These are phyloP conservation scores for Wickerhamia fluorescens DNA, from an alignment of 805 yeast genomes.

Conservation along the genomic window DNA sequence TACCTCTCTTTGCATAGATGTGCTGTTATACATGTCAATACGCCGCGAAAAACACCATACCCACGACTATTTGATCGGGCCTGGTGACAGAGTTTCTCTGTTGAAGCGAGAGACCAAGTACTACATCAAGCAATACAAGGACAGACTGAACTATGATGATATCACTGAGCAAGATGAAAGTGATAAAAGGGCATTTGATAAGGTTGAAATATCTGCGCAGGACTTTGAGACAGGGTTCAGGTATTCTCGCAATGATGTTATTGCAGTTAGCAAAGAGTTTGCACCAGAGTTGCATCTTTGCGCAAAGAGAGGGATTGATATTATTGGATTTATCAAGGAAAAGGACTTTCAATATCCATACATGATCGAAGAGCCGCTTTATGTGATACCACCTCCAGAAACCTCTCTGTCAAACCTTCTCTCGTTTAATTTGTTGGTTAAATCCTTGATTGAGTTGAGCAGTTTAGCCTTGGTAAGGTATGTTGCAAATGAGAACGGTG, in stretches of 20 bases:
- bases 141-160: constrained; percentile 3
- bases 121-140: constrained; percentile 18
- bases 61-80: constrained; percentile 24
- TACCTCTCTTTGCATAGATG: too few relatives aligned
- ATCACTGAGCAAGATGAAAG: constrained; percentile 5
- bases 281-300: constrained; percentile 36
- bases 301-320: constrained; percentile 50
- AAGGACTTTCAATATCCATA: constrained; percentile 49
- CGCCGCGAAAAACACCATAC: too few relatives aligned
- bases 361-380: constrained; percentile 51
- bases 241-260: constrained; percentile 47
- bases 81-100: constrained; percentile 10
- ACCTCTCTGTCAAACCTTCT: constrained; percentile 27
- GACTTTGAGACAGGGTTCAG: constrained; percentile 54
- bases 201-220: constrained; percentile 26
- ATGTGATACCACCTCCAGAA: constrained; percentile 38
- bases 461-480: constrained; percentile 55
- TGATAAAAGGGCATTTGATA: constrained; percentile 10
- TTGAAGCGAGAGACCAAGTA: constrained; percentile 21
- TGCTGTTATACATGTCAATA: too few relatives aligned
- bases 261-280: constrained; percentile 42
- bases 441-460: constrained; percentile 40
- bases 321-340: constrained; percentile 52
- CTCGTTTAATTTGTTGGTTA: constrained; percentile 36
- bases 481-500: constrained; percentile 44